Conservation (phyloP, 2,329 filamentous ascomycete genomes). For the Aureobasidium uvarum region DNA sequence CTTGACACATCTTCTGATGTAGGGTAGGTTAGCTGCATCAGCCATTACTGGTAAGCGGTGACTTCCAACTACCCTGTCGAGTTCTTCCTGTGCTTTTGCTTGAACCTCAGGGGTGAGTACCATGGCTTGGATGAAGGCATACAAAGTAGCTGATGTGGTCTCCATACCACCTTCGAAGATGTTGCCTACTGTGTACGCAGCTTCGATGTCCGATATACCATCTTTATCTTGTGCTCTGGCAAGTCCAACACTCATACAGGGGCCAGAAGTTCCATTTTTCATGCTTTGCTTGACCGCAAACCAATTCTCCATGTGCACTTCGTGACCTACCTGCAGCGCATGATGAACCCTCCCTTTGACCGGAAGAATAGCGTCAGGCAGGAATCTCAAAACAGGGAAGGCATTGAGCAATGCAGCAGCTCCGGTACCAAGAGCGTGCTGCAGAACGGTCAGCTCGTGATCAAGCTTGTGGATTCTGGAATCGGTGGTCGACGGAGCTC, state of each 20-base stretch:
- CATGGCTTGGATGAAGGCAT: constrained; percentile 40
- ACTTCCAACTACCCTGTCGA: constrained; percentile 31
- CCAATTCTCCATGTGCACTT: constrained; percentile 10
- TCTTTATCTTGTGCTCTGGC: constrained; percentile 32
- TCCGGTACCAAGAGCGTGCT: constrained; percentile 43
- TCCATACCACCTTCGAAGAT: constrained; percentile 46
- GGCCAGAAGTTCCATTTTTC: background rate
- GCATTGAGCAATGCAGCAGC: constrained; percentile 48
- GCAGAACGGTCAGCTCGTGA: constrained; percentile 46
- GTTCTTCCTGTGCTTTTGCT: constrained; percentile 30
- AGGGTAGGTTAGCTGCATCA: constrained; percentile 38
- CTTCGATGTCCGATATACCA: constrained; percentile 32
- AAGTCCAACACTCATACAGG: constrained; percentile 30
- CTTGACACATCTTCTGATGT: constrained; percentile 38
- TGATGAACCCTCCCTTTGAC: constrained; percentile 27
- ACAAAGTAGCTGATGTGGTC: constrained; percentile 39
- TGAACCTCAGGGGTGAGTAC: constrained; percentile 31
- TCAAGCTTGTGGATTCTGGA: constrained; percentile 47
- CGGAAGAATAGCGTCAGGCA: constrained; percentile 44
- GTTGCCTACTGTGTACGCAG: constrained; percentile 39
- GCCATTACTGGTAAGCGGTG: constrained; percentile 35
- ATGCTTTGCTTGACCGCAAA: background rate
- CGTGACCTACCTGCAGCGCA: background rate
- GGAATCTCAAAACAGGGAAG: constrained; percentile 46
- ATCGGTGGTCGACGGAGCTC: constrained; percentile 45